Evolutionary conservation across 163 green algal species (phyloP).

Genomic region (Chlamydomonas reinhardtii): DNA sequence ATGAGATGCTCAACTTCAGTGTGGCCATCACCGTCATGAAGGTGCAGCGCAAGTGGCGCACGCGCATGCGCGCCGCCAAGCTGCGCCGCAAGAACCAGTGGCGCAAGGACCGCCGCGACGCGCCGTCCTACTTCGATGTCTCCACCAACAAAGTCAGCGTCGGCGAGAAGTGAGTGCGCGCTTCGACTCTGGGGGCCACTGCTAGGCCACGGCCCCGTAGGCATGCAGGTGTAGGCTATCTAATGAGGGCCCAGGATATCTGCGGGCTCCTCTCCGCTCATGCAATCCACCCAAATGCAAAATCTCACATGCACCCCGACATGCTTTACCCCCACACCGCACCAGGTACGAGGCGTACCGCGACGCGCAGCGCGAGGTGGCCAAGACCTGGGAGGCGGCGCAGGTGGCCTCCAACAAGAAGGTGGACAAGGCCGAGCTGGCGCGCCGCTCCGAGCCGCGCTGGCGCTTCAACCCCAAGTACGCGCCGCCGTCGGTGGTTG

Average conservation of each 20-base stretch:
- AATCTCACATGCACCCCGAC: too few relatives aligned
- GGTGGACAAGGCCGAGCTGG: constrained; percentile 22
- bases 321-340: too few relatives aligned
- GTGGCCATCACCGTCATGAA: constrained; percentile 76
- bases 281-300: too few relatives aligned
- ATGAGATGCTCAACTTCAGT: constrained; percentile 81
- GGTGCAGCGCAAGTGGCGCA: constrained; percentile 64
- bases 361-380: not conserved
- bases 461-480: constrained; percentile 49
- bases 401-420: not conserved
- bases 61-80: constrained; percentile 66
- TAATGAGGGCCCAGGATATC: too few relatives aligned
- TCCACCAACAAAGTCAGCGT: constrained; percentile 3
- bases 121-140: constrained; percentile 13
- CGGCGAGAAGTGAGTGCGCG: constrained; percentile 20
- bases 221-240: too few relatives aligned
- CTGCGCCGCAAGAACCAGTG: constrained; percentile 60
- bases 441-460: not conserved
- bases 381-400: constrained; percentile 26
- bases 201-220: too few relatives aligned
- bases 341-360: constrained; percentile 34
- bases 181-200: too few relatives aligned
- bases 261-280: too few relatives aligned
- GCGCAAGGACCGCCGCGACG: constrained; percentile 11
- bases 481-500: constrained; percentile 23